A percentile compares a stretch with the other conserved stretches of the same genome.
These are phyloP conservation scores for Sporothrix variecibatus DNA, from an alignment of 2,329 filamentous ascomycete species.

Conservation along the genomic window DNA sequence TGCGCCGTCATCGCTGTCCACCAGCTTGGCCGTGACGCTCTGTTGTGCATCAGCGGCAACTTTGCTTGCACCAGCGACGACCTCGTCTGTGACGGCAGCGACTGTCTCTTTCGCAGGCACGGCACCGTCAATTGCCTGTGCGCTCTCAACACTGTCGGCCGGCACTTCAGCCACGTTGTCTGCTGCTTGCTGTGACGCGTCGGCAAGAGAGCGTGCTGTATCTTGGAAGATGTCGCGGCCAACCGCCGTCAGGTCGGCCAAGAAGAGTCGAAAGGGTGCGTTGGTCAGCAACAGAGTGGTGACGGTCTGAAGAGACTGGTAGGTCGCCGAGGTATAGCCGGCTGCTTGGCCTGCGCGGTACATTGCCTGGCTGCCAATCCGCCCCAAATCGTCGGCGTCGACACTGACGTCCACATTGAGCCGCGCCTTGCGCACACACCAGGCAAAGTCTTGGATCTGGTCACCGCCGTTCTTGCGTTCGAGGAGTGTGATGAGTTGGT, in stretches of 20 bases:
- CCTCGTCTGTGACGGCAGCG: constrained; percentile 55
- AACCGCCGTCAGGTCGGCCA: constrained; percentile 76
- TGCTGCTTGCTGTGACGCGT: constrained; percentile 72
- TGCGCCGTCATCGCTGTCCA: constrained; percentile 70
- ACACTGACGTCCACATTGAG: constrained; percentile 63
- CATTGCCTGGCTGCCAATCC: constrained; percentile 60
- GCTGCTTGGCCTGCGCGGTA: constrained; percentile 50
- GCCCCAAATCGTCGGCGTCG: constrained; percentile 41
- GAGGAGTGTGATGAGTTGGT: constrained; percentile 78
- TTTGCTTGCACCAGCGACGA: constrained; percentile 55
- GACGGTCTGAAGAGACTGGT: constrained; percentile 79
- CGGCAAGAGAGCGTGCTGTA: constrained; percentile 76
- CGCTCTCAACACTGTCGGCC: not conserved
- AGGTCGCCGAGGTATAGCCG: constrained; percentile 70
- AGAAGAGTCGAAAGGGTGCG: constrained; percentile 82
- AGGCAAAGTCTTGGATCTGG: constrained; percentile 89
- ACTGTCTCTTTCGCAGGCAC: constrained; percentile 44
- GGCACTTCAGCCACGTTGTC: constrained; percentile 61
- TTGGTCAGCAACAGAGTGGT: constrained; percentile 85
- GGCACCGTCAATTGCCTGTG: not conserved
- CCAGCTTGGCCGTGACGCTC: constrained; percentile 73
- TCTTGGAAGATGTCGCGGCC: constrained; percentile 85
- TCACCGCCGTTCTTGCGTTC: constrained; percentile 80
- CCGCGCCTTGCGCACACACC: constrained; percentile 74
- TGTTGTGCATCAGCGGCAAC: constrained; percentile 61